Evolutionary conservation across 2,329 filamentous ascomycete genomes (phyloP), one percentile per base, ranked within the genome.

Genomic region (Monosporascus sp.): DNA sequence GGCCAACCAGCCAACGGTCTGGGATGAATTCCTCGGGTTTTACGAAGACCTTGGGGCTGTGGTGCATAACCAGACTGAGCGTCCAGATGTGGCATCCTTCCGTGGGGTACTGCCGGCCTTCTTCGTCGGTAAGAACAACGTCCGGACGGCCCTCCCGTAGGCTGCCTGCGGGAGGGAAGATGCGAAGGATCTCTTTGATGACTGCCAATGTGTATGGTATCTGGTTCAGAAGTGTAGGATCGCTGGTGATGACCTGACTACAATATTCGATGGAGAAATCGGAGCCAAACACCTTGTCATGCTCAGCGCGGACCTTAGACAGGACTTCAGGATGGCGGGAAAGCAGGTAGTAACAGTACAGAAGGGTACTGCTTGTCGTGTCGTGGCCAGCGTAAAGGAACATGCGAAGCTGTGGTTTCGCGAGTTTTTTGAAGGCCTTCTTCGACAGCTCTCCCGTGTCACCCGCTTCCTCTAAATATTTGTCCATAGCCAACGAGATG

Each of bases 381-480:
- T 87, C 84, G 60, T 85, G 82, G 2, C 84, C 84, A 1, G 83
- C 84, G 17, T 81, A 80, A 6, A 85, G 52, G 48, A 66, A 65
- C 41, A 60, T 48, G 2, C 60, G 57, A 0, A 65, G 41, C 7
- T 65, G 62, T 14, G 53, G 52, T 18, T 52, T 59, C 2, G 54
- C 58, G 22, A 55, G 37, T 20, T 44, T 27, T 31, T 57, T 63
- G 31, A 62, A 57, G 1, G 54, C 38, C 24, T 55, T 47, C 7
- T 52, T 53, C 5, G 50, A 55, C 22, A 50, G 43, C 14, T 57
- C 54, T 7, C 31, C 50, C 1, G 39, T 14, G 24, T 51, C 15
- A 4, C 48, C 45, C 11, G 51, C 52, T 27, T 61, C 57, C 17
- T 54, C 38, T 7, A 63, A 41, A 38, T 60, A 59, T 24, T 57